Conservation (phyloP, 2,329 filamentous ascomycete genomes). For the Grosmannia huntii region DNA sequence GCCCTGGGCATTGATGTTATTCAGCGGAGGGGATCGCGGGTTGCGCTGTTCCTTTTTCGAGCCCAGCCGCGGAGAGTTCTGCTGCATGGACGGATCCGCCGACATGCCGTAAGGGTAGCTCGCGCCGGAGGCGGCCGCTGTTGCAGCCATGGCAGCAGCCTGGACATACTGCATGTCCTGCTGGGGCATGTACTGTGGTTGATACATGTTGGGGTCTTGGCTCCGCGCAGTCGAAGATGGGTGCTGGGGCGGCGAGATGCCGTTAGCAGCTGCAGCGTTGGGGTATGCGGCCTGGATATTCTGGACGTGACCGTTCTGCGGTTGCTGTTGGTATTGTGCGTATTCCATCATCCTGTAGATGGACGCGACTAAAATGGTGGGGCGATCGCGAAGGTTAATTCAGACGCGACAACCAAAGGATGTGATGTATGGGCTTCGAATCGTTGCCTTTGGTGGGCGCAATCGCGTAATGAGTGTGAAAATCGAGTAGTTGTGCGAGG, state of each 20-base stretch:
- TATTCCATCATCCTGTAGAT: constrained; percentile 52
- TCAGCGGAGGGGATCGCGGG: constrained; percentile 67
- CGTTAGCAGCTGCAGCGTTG: constrained; percentile 39
- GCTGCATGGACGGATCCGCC: constrained; percentile 54
- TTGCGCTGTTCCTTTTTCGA: constrained; percentile 60
- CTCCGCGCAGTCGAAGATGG: not conserved
- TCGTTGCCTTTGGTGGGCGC: not conserved
- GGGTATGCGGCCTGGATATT: constrained; percentile 53
- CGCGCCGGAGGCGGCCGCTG: constrained; percentile 79
- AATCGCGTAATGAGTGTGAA: not conserved
- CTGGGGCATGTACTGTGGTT: constrained; percentile 62
- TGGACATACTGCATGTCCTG: constrained; percentile 78
- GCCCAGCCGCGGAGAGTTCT: constrained; percentile 67
- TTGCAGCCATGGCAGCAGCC: constrained; percentile 83
- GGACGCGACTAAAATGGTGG: constrained; percentile 2
- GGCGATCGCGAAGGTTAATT: not conserved
- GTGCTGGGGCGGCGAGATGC: constrained; percentile 51
- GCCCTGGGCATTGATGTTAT: constrained; percentile 40
- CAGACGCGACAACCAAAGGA: not conserved
- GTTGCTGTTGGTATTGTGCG: constrained; percentile 58
- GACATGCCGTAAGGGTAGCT: constrained; percentile 56
- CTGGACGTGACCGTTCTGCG: constrained; percentile 53
- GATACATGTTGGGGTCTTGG: constrained; percentile 63
- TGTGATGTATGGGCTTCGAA: not conserved
- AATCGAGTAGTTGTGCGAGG: not conserved